Evolutionary conservation across 495 filamentous ascomycete genomes (phyloP), one percentile per base, ranked within the genome.

Genomic region (Penicillium silybi): DNA sequence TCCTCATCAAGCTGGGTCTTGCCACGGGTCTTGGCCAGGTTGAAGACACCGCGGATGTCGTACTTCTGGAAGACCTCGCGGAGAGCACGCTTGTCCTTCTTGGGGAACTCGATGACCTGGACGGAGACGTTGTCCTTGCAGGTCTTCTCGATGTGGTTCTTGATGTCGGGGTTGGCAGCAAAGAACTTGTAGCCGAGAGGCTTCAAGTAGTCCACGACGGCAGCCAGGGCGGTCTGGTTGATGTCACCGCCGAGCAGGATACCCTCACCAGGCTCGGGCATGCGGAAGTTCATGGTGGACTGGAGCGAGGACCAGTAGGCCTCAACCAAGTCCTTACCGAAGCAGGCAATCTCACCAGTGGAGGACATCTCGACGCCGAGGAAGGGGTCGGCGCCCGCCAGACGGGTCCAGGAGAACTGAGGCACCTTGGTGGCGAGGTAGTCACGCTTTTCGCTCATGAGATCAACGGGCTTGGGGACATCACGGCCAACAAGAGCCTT

Each of bases 261-360:
- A 69, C 93, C 93, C 74, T 95, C 89, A 58, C 93, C 93, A 22
- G 89, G 87, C 68, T 92, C 84, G 15, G 93, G 93, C 48, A 96
- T 77, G 50, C 90, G 87, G 86, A 98, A 98, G 83, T 97, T 98
- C 93, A 97, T 98, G 55, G 90, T 93, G 19, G 90, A 92, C 74
- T 98, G 93, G 50, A 96, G 76, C 11, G 92, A 92, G 5, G 90
- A 78, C 93, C 93, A 97, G 81, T 98, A 98, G 26, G 93, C 95
- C 70, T 98, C 93, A 44, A 96, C 79, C 13, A 98, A 80, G 61
- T 97, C 79, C 75, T 90, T 95, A 54, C 93, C 93, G 74, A 98
- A 98, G 74, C 93, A 97, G 41, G 93, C 93, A 75, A 98, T 92
- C 75, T 98, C 93, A 66, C 93, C 93, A 19, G 93, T 98, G 62